Evolutionary conservation across 495 filamentous ascomycete species (phyloP).

Genomic region (Massariosphaeria phaeospora): DNA sequence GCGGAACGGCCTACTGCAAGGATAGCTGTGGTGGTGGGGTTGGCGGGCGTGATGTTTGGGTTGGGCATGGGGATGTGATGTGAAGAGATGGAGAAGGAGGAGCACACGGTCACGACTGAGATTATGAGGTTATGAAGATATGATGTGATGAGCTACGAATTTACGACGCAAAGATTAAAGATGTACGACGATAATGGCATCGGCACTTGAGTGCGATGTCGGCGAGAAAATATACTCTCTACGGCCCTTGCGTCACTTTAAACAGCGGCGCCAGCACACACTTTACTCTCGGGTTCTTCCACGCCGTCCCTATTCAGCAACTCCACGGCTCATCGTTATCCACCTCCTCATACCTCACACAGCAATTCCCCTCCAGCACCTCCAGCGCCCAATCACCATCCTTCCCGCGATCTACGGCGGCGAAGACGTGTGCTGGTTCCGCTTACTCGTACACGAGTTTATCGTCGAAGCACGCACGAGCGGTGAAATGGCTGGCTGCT

Average conservation of each 20-base stretch:
- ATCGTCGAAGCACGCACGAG: slow-evolving; percentile 41
- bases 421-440: slow-evolving; percentile 47
- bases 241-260: slow-evolving; percentile 22
- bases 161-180: no score
- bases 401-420: slow-evolving; percentile 36
- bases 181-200: no score
- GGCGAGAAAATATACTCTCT: not conserved
- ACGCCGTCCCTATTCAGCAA: slow-evolving; percentile 43
- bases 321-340: slow-evolving; percentile 47
- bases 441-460: slow-evolving; percentile 53
- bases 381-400: slow-evolving; percentile 51
- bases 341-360: slow-evolving; percentile 43
- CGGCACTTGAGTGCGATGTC: not conserved
- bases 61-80: slow-evolving; percentile 15
- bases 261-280: slow-evolving; percentile 13
- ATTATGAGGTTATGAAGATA: no score
- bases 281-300: slow-evolving; percentile 41
- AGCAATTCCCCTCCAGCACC: slow-evolving; percentile 50
- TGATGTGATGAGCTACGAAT: no score
- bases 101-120: no score
- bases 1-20: not conserved
- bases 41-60: slow-evolving; percentile 11
- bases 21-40: slow-evolving; percentile 4
- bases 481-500: slow-evolving; percentile 39
- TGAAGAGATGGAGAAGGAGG: not conserved